Percentiles rank a stretch among this genome's conserved stretches.
These are phyloP conservation scores for Isabelozyma rhagii DNA, from an alignment of 805 yeast species.

Conservation along the genomic window DNA sequence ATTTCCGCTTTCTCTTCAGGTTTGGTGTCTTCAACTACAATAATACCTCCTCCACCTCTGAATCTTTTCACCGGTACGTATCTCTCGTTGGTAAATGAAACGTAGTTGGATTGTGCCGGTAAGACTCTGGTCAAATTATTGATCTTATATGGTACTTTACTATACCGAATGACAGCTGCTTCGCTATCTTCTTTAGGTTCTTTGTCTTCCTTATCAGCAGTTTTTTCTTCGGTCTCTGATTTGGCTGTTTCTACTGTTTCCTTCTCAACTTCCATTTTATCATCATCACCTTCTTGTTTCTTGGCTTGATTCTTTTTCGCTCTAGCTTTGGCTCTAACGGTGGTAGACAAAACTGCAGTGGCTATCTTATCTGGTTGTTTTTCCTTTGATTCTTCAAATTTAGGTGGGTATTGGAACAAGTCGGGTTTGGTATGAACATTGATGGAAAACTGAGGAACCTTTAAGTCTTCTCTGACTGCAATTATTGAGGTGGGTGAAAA, in stretches of 20 bases:
- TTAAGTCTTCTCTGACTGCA: constrained; percentile 81
- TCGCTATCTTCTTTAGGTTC: constrained; percentile 21
- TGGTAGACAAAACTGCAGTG: constrained; percentile 91
- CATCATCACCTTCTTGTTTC: constrained; percentile 50
- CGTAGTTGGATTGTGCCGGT: constrained; percentile 82
- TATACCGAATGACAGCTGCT: constrained; percentile 48
- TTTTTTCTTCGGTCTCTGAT: constrained; percentile 8
- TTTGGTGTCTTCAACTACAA: constrained; percentile 62
- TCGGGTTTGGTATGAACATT: constrained; percentile 80
- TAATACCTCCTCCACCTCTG: constrained; percentile 66
- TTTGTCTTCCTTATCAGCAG: constrained; percentile 8
- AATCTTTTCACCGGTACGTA: constrained; percentile 81
- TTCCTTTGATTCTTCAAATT: constrained; percentile 71
- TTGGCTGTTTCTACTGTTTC: constrained; percentile 15
- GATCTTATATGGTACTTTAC: constrained; percentile 64
- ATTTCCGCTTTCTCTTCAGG: constrained; percentile 60
- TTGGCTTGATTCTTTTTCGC: constrained; percentile 63
- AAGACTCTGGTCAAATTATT: constrained; percentile 83
- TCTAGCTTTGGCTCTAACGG: constrained; percentile 90
- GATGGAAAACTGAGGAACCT: constrained; percentile 79
- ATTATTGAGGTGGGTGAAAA: constrained; percentile 89
- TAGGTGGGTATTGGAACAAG: constrained; percentile 85
- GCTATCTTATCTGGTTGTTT: constrained; percentile 86
- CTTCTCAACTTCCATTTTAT: constrained; percentile 38
- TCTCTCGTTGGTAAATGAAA: constrained; percentile 76